These are phyloP conservation scores for Tetrahymena thermophila DNA, from an alignment of 73 alveolate genomes.

Conservation along the genomic window DNA sequence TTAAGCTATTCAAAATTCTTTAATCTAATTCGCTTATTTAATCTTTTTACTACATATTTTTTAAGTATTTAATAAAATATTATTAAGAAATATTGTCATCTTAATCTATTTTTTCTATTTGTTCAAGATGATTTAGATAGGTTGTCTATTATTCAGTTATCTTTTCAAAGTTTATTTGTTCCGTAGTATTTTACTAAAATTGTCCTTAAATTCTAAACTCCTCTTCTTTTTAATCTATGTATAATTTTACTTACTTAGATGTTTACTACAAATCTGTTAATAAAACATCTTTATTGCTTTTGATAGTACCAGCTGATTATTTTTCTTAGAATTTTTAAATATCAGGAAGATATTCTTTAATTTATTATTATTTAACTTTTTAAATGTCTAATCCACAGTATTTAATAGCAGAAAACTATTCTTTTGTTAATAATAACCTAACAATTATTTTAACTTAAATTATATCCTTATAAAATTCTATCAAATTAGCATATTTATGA, in stretches of 20 bases:
- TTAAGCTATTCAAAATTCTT: background rate
- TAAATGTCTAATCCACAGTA: background rate
- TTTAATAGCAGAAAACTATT: background rate
- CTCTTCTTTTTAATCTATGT: background rate
- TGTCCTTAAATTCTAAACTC: too few species aligned
- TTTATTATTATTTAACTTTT: background rate
- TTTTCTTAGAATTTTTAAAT: background rate
- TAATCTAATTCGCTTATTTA: background rate
- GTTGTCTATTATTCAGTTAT: background rate
- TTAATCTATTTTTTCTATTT: background rate
- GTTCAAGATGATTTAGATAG: background rate
- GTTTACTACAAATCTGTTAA: background rate
- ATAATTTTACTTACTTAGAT: too few species aligned
- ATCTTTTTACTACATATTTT: too few species aligned
- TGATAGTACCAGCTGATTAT: background rate
- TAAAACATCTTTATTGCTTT: too few species aligned
- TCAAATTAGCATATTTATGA: background rate
- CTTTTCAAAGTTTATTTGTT: too few species aligned
- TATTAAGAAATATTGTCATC: background rate
- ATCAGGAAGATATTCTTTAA: background rate
- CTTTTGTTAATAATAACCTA: background rate
- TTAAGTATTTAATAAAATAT: too few species aligned
- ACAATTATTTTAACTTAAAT: background rate
- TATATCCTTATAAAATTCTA: background rate
- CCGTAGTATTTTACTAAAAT: background rate